Evolutionary conservation across 2,329 filamentous ascomycete species (phyloP).

Genomic region (Eutypella sp.): DNA sequence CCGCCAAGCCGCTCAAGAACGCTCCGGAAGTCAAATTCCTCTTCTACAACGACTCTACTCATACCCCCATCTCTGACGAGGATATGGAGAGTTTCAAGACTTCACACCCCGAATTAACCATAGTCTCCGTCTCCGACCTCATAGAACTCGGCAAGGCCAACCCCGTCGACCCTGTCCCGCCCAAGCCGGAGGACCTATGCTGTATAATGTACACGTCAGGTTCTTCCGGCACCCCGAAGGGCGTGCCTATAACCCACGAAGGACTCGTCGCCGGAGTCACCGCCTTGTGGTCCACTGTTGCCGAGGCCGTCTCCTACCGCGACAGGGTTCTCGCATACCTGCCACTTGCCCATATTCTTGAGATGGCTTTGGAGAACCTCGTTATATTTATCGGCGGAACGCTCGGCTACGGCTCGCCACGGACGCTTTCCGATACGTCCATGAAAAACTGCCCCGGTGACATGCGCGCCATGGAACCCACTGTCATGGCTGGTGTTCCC

Average conservation of each 20-base stretch:
- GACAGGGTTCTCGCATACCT: constrained; percentile 87
- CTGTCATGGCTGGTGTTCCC: constrained; percentile 88
- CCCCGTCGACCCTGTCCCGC: constrained; percentile 65
- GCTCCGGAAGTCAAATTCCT: constrained; percentile 52
- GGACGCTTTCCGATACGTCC: constrained; percentile 80
- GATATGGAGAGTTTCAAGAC: constrained; percentile 53
- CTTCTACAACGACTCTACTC: constrained; percentile 55
- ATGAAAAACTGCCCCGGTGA: constrained; percentile 90
- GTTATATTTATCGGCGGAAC: constrained; percentile 85
- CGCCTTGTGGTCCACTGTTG: constrained; percentile 74
- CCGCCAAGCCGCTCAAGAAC: constrained; percentile 51
- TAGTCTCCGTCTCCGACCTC: constrained; percentile 53
- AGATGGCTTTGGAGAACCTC: constrained; percentile 92
- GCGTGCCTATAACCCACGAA: constrained; percentile 76
- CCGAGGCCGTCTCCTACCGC: constrained; percentile 68
- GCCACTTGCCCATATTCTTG: constrained; percentile 91
- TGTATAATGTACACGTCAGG: constrained; percentile 88
- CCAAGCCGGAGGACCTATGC: constrained; percentile 70
- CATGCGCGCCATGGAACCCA: constrained; percentile 86
- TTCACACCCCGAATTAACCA: constrained; percentile 48
- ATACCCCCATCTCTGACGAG: constrained; percentile 45
- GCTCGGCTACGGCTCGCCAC: constrained; percentile 87
- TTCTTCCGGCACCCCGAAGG: constrained; percentile 84
- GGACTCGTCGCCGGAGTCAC: constrained; percentile 78
- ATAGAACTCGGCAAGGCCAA: constrained; percentile 59